Conservation (phyloP, 2,329 filamentous ascomycete species). For the Huntiella bhutanensis region DNA sequence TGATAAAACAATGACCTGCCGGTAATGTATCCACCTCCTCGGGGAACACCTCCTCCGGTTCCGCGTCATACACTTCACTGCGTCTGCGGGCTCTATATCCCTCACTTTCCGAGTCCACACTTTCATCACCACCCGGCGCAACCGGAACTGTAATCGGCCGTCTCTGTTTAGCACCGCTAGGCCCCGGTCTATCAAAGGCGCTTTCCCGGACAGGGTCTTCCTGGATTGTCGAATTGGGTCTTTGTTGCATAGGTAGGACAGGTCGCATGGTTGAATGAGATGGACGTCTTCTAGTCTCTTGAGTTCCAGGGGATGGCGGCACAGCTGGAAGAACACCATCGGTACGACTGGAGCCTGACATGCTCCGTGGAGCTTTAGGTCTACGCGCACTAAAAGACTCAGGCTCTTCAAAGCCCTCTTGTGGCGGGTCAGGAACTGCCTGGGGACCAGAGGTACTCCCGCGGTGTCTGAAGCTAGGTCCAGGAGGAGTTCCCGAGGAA, state of each 20-base stretch:
- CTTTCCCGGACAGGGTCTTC: neutral
- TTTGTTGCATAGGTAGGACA: neutral
- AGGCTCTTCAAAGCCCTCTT: too few relatives aligned
- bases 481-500: too few relatives aligned
- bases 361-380: too few relatives aligned
- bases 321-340: too few relatives aligned
- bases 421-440: too few relatives aligned
- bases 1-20: conserved; percentile 1
- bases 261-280: neutral
- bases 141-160: neutral
- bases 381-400: too few relatives aligned
- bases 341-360: too few relatives aligned
- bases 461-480: too few relatives aligned
- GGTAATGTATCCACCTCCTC: conserved; percentile 4
- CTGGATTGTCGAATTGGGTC: neutral
- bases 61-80: neutral
- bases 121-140: neutral
- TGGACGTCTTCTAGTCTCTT: neutral
- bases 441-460: too few relatives aligned
- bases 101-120: neutral
- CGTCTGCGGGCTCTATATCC: conserved; percentile 1
- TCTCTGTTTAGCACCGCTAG: too few relatives aligned
- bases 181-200: neutral
- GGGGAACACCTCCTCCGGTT: neutral
- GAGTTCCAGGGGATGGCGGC: neutral